Evolutionary conservation across 441 rosid genomes (phyloP), one percentile per base, ranked within the genome.

Genomic region (Flueggea neowawraea): DNA sequence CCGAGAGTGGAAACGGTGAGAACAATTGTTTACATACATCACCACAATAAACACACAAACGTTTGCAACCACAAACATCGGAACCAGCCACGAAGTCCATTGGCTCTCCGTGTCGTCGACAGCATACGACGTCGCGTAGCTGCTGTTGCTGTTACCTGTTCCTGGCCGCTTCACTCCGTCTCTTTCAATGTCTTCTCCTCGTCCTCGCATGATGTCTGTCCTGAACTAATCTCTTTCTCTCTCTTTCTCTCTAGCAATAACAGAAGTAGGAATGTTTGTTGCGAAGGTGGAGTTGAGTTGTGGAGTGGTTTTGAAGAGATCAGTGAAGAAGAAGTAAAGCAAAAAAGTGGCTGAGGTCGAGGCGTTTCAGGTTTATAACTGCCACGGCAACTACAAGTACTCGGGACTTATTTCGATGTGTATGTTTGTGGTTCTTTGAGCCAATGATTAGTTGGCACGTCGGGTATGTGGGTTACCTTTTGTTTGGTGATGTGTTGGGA

Each of bases 81-180:
- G 98, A 49, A 91, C 78, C 48, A 95, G 69, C 99, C 99, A 95
- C 11, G 94, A 80, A 9, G 86, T 91, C 99, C 99, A 91, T 52
- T 84, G 82, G n/a, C 64, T 56, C 45, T 73, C 82, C 16, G 54
- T 50, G 1, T 83, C 76, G 13, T 83, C 88, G 10, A 75, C 61
- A 60, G 57, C 10, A 16, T 66, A 63, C 52, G 88, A 69, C 14
- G 80, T 64, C 9, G 73, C 52, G 44, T 68, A 69, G 32, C 54
- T 61, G 43, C 57, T 48, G 49, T 61, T 61, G 68, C 60, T 69
- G 55, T 60, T 63, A 28, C 10, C 67, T 36, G 70, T 69, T 63
- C 75, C 72, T 57, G 76, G 65, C 31, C 61, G 12, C 51, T 43
- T 58, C 31, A 43, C 56, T 39, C 57, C 55, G 54, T 62, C 72